Percentiles rank a stretch among this genome's conserved stretches.
phyloP scores from a whole-genome alignment of 2,329 filamentous ascomycete genomes.

The Blumeriella jaapii region DNA sequence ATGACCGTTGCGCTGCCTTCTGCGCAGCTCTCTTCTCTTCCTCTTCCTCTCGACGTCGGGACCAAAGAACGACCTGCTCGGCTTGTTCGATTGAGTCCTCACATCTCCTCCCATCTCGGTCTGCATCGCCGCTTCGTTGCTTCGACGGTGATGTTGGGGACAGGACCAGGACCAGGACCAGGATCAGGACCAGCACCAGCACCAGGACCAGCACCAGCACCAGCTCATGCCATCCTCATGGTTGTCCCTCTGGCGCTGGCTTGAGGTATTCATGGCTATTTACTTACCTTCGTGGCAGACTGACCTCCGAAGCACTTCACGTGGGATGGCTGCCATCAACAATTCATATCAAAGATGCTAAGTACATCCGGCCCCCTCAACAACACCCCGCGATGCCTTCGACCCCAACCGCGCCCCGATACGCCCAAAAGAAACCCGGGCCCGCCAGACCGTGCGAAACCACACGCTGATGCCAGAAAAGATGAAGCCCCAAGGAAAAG shows the following conservation, averaged over 20 bases:
- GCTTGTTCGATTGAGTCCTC: neutral
- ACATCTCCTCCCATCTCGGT: neutral
- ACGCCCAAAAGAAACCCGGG: slow-evolving; percentile 8
- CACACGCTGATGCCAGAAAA: slow-evolving; percentile 9
- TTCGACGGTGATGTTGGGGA: too few species aligned
- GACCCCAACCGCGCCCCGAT: too few species aligned
- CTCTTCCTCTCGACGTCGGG: neutral
- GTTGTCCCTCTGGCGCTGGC: too few species aligned
- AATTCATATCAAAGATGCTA: slow-evolving; percentile 12
- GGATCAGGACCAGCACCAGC: too few species aligned
- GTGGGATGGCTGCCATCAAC: neutral
- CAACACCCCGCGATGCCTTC: slow-evolving; percentile 22
- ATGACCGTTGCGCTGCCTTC: neutral
- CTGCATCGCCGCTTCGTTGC: too few species aligned
- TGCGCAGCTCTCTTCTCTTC: slow-evolving; percentile 4
- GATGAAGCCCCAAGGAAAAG: too few species aligned
- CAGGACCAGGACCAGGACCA: too few species aligned
- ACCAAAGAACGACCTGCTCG: neutral
- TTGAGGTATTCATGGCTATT: too few species aligned
- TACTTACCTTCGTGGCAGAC: too few species aligned
- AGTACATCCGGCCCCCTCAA: slow-evolving; percentile 16
- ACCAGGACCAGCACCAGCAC: too few species aligned
- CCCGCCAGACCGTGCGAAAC: slow-evolving; percentile 8
- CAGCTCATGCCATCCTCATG: too few species aligned
- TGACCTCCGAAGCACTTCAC: too few species aligned